These are phyloP conservation scores for Aureobasidium sp. DNA, from an alignment of 2,329 filamentous ascomycete genomes.

Conservation along the genomic window DNA sequence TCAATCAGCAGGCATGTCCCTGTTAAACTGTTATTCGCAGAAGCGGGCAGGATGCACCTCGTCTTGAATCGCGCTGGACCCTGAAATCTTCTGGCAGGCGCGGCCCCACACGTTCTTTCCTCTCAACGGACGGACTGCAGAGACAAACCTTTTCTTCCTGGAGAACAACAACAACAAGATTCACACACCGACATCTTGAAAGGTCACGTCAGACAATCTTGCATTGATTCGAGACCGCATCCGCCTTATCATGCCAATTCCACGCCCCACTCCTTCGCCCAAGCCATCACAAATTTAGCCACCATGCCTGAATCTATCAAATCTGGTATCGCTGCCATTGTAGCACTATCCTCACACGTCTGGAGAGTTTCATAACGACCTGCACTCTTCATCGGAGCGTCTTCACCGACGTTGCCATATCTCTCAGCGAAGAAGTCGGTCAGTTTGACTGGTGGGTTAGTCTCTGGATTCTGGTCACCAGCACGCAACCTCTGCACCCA, in stretches of 20 bases:
- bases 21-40: background rate
- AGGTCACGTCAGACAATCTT: background rate
- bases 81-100: background rate
- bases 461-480: slow-evolving; percentile 22
- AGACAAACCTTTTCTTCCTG: background rate
- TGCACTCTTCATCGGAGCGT: slow-evolving; percentile 14
- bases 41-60: background rate
- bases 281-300: slow-evolving; percentile 20
- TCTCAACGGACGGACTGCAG: background rate
- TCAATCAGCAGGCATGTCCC: background rate
- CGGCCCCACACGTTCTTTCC: background rate
- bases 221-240: background rate
- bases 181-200: background rate
- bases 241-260: background rate
- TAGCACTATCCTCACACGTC: slow-evolving; percentile 16
- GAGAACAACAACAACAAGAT: background rate
- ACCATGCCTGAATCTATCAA: slow-evolving; percentile 19
- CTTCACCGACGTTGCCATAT: slow-evolving; percentile 19
- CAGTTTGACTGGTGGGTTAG: slow-evolving; percentile 27
- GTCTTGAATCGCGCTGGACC: background rate
- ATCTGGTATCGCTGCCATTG: slow-evolving; percentile 15
- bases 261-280: slow-evolving; percentile 18
- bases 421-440: slow-evolving; percentile 26
- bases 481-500: slow-evolving; percentile 21
- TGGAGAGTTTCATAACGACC: slow-evolving; percentile 18